Evolutionary conservation across 306 rosid genomes (phyloP).

Genomic region (Quercus dentata): DNA sequence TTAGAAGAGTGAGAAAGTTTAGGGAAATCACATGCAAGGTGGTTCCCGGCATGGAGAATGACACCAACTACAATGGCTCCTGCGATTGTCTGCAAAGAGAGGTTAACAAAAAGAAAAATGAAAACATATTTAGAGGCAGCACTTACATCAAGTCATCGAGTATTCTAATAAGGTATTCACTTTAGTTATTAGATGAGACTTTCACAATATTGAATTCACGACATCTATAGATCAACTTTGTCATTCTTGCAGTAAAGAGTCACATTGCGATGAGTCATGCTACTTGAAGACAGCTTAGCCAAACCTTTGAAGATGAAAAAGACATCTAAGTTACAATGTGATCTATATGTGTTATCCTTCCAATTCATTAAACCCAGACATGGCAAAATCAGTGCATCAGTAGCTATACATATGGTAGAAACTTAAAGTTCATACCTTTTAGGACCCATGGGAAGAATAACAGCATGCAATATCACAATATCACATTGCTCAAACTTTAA

Average conservation of each 20-base stretch:
- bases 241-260: slow-evolving; percentile 11
- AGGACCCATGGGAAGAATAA: neutral
- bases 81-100: slow-evolving; percentile 60
- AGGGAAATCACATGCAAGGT: slow-evolving; percentile 96
- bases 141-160: neutral
- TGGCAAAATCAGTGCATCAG: neutral
- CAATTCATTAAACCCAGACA: neutral
- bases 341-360: neutral
- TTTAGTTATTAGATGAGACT: neutral
- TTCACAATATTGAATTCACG: slow-evolving; percentile 8
- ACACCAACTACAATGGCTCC: slow-evolving; percentile 85
- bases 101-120: neutral
- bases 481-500: too few species aligned
- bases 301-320: slow-evolving; percentile 3
- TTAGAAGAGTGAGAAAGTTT: slow-evolving; percentile 42
- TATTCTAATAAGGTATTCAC: neutral
- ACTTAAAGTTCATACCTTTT: neutral
- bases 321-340: neutral
- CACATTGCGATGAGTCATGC: neutral
- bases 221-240: slow-evolving; percentile 6
- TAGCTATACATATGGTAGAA: neutral
- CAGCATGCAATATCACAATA: neutral
- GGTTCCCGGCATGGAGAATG: slow-evolving; percentile 87
- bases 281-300: slow-evolving; percentile 10
- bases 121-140: neutral